phyloP scores from a whole-genome alignment of 2,329 filamentous ascomycete species.

The Dothiorella sarmentorum region DNA sequence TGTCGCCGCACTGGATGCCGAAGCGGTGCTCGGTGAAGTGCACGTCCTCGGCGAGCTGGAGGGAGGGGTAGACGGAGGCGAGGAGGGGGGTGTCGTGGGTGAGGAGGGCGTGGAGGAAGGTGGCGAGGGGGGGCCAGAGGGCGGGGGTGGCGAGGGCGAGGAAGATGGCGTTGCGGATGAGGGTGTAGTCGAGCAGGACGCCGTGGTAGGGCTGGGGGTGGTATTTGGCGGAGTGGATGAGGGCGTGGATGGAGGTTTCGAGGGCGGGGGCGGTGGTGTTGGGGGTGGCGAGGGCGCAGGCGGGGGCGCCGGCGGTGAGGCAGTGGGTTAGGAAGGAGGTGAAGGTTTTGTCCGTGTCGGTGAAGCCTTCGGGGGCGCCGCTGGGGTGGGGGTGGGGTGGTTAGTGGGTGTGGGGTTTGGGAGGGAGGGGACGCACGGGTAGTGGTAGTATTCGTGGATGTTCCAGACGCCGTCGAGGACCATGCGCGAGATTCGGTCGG shows the following conservation, averaged over 20 bases:
- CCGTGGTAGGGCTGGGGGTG: conserved; percentile 35
- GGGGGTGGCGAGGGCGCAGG: conserved; percentile 38
- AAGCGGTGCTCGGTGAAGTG: too few relatives aligned
- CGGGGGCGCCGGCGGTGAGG: conserved; percentile 36
- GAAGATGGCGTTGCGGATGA: not conserved
- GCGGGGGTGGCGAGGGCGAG: not conserved
- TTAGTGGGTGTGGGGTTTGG: not conserved
- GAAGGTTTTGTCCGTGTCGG: conserved; percentile 44
- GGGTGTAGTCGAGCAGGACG: conserved; percentile 41
- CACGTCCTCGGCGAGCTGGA: too few relatives aligned
- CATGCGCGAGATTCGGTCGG: conserved; percentile 33
- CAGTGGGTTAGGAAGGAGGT: conserved; percentile 45
- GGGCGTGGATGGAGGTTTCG: conserved; percentile 30
- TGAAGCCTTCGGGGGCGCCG: not conserved
- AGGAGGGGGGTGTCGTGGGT: not conserved
- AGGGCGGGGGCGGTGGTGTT: conserved; percentile 31
- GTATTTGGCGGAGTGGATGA: conserved; percentile 37
- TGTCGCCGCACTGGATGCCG: conserved; percentile 1
- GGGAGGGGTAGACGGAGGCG: not conserved
- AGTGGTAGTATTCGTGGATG: conserved; percentile 46
- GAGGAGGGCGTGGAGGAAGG: not conserved
- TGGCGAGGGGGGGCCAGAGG: not conserved
- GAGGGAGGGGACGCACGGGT: conserved; percentile 16
- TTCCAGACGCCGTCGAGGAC: conserved; percentile 47
- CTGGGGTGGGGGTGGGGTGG: not conserved